Evolutionary conservation across 2,329 filamentous ascomycete species (phyloP).

Genomic region (Diaporthe capsici): DNA sequence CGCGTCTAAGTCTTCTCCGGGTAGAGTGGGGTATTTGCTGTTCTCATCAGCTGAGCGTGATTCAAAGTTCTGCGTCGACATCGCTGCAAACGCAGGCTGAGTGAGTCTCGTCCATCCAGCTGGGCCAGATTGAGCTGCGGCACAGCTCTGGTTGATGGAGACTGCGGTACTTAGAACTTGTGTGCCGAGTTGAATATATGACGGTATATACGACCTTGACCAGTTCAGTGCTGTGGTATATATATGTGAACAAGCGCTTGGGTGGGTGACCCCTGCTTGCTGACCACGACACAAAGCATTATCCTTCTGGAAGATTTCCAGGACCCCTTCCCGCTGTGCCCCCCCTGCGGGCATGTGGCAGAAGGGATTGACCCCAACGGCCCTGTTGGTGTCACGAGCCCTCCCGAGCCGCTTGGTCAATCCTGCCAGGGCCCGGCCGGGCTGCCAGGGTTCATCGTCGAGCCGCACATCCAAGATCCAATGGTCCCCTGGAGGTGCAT

Average conservation of each 20-base stretch:
- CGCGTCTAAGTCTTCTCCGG: background rate
- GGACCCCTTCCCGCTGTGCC: background rate
- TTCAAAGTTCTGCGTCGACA: background rate
- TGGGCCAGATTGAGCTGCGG: background rate
- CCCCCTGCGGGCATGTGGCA: constrained; percentile 15
- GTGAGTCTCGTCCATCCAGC: background rate
- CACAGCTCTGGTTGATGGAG: background rate
- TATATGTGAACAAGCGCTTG: background rate
- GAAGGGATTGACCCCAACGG: background rate
- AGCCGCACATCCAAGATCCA: background rate
- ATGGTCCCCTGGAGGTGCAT: constrained; percentile 3
- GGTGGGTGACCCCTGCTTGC: constrained; percentile 1
- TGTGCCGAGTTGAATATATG: background rate
- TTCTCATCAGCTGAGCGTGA: background rate
- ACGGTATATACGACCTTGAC: background rate
- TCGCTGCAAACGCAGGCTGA: background rate
- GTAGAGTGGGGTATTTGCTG: background rate
- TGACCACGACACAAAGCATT: background rate
- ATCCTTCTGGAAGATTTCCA: constrained; percentile 17
- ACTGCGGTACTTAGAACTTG: background rate
- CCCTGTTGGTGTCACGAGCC: background rate
- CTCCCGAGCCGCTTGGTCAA: background rate
- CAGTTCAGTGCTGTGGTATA: background rate
- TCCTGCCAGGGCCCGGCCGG: constrained; percentile 3
- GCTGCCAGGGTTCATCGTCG: background rate